Percentiles rank a stretch among this genome's conserved stretches.
These are phyloP conservation scores for Aspergillus fijiensis DNA, from an alignment of 2,329 filamentous ascomycete species.

Conservation along the genomic window DNA sequence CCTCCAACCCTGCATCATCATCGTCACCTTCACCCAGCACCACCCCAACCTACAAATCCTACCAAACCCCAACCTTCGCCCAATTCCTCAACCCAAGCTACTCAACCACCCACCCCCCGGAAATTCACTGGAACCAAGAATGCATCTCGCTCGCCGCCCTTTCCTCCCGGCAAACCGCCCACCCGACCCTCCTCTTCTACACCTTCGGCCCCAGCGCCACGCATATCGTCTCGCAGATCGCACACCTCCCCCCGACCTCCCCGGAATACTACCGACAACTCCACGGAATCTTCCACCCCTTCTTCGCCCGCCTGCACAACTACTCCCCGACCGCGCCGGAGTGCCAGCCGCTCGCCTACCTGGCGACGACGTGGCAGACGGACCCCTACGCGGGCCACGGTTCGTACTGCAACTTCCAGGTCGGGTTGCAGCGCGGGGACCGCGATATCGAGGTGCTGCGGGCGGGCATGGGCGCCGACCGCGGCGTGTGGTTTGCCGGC, in stretches of 20 bases:
- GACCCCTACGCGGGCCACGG: conserved; percentile 80
- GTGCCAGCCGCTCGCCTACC: conserved; percentile 63
- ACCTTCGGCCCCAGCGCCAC: conserved; percentile 46
- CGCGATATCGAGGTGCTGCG: conserved; percentile 65
- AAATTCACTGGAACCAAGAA: conserved; percentile 70
- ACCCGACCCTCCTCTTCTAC: conserved; percentile 83
- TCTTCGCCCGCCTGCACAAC: conserved; percentile 71
- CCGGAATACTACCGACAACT: conserved; percentile 57
- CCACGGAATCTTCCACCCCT: conserved; percentile 70
- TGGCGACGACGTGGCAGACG: conserved; percentile 74
- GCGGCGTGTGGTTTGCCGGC: conserved; percentile 80
- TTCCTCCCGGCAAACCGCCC: conserved; percentile 52
- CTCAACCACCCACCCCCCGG: conserved; percentile 56
- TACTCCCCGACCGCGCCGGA: conserved; percentile 56
- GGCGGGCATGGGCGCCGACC: conserved; percentile 50
- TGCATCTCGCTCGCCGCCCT: conserved; percentile 74
- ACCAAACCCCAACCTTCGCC: conserved; percentile 62
- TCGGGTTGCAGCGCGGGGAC: conserved; percentile 69
- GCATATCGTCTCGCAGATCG: conserved; percentile 39
- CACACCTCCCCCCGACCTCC: conserved; percentile 35
- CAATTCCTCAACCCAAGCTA: conserved; percentile 75
- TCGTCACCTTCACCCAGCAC: neutral
- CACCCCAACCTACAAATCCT: conserved; percentile 23
- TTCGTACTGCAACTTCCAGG: conserved; percentile 82
- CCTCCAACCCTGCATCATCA: conserved; percentile 16